Evolutionary conservation across 495 filamentous ascomycete genomes (phyloP).

Genomic region (Recurvomyces mirabilis): DNA sequence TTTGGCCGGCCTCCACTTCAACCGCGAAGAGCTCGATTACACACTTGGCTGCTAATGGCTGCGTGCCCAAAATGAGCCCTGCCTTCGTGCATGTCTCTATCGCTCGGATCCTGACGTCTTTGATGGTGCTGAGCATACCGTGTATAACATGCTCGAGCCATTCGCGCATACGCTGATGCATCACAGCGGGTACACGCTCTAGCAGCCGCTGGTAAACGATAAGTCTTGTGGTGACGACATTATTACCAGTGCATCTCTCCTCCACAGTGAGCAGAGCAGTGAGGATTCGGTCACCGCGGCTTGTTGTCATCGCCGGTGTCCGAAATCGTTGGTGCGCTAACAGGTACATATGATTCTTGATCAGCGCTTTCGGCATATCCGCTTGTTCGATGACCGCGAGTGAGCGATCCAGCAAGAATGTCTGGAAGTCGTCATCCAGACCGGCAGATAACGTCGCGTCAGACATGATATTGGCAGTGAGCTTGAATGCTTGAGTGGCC

Average conservation of each 20-base stretch:
- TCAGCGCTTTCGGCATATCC: conserved; percentile 60
- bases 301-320: conserved; percentile 56
- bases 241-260: conserved; percentile 62
- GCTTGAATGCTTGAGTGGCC: conserved; percentile 60
- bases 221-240: conserved; percentile 60
- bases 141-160: conserved; percentile 77
- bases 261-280: conserved; percentile 57
- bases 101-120: conserved; percentile 63
- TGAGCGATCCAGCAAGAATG: conserved; percentile 68
- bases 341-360: conserved; percentile 65
- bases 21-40: conserved; percentile 56
- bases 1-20: conserved; percentile 47
- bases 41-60: conserved; percentile 49
- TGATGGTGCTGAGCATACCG: conserved; percentile 65
- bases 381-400: conserved; percentile 54
- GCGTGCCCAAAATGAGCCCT: conserved; percentile 52
- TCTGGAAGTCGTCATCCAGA: conserved; percentile 63
- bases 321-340: conserved; percentile 68
- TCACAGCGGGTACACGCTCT: conserved; percentile 51
- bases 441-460: conserved; percentile 50
- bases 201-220: conserved; percentile 65
- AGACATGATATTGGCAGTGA: conserved; percentile 61
- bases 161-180: conserved; percentile 47
- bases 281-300: conserved; percentile 56
- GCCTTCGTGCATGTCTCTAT: conserved; percentile 60